Conservation (phyloP, 2,329 filamentous ascomycete species). For the Colletotrichum sublineola region DNA sequence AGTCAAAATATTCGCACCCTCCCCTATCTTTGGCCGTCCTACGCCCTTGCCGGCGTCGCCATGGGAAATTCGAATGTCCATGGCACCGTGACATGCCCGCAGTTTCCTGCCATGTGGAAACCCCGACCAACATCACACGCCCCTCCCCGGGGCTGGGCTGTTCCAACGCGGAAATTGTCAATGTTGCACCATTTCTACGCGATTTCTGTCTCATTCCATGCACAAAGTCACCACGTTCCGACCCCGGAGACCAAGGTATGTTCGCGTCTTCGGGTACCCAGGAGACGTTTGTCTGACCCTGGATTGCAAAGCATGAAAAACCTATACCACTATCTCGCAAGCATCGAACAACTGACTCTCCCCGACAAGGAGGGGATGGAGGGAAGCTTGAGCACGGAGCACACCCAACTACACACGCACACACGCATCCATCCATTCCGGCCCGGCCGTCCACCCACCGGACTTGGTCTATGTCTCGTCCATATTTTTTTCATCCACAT, state of each 20-base stretch:
- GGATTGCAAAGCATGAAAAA: not conserved
- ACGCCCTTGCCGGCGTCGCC: not conserved
- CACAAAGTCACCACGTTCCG: not conserved
- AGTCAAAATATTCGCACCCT: not conserved
- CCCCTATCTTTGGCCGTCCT: not conserved
- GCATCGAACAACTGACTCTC: not conserved
- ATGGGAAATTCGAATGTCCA: not conserved
- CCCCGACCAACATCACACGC: not conserved
- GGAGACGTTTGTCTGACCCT: not conserved
- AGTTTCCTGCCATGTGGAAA: not conserved
- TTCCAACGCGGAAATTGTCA: conserved; percentile 9
- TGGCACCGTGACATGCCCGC: not conserved
- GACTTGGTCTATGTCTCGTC: not conserved
- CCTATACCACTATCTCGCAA: not conserved
- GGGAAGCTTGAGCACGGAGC: conserved; percentile 13
- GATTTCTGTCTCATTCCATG: conserved; percentile 6
- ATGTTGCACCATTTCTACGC: conserved; percentile 1
- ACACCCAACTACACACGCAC: not conserved
- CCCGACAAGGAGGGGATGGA: not conserved
- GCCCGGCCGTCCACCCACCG: not conserved
- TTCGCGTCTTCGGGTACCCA: not conserved
- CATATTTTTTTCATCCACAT: not conserved
- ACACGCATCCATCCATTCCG: not conserved
- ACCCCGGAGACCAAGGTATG: not conserved
- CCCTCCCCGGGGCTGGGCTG: not conserved